Percentiles rank a stretch among this genome's conserved stretches.
phyloP scores from a whole-genome alignment of 2,329 filamentous ascomycete genomes.

The Dothiorella sarmentorum region DNA sequence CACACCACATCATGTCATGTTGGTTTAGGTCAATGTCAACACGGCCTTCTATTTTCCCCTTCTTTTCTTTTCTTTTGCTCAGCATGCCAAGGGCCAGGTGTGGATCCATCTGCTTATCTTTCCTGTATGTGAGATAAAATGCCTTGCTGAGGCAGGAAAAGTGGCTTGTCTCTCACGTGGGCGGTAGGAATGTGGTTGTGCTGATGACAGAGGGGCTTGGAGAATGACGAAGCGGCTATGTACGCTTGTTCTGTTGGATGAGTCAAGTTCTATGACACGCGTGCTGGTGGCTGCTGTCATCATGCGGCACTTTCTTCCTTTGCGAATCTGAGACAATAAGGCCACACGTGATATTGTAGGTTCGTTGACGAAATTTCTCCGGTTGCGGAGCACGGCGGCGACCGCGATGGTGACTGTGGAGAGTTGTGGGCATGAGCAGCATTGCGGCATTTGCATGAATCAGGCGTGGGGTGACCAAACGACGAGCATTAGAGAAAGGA shows the following conservation, averaged over 20 bases:
- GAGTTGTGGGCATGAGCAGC: background rate
- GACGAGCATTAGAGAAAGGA: background rate
- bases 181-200: background rate
- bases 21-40: no score
- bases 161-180: conserved; percentile 3
- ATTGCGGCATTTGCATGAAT: background rate
- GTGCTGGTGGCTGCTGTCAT: background rate
- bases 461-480: background rate
- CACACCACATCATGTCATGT: background rate
- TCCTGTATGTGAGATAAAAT: no score
- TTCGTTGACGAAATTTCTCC: background rate
- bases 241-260: background rate
- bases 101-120: background rate
- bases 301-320: background rate
- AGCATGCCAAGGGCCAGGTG: background rate
- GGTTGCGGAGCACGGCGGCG: background rate
- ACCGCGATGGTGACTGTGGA: background rate
- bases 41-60: no score
- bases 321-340: background rate
- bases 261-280: background rate
- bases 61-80: no score
- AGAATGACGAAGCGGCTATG: background rate
- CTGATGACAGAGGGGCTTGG: background rate
- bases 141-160: no score
- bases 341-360: background rate